phyloP scores from a whole-genome alignment of 2,329 filamentous ascomycete genomes.

The Fusarium scirpi region DNA sequence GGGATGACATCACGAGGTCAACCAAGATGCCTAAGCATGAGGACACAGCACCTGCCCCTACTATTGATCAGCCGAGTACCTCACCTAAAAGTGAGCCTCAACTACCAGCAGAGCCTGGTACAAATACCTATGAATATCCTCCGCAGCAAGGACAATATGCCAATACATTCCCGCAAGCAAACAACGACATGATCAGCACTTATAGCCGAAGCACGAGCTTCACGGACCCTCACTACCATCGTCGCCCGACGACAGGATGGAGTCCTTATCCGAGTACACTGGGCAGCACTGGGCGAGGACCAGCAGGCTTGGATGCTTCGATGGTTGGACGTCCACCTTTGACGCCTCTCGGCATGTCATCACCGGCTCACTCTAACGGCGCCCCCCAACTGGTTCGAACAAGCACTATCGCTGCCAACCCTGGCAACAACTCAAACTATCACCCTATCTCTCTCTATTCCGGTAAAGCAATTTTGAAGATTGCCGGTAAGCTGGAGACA shows the following conservation, averaged over 20 bases:
- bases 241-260: conserved; percentile 55
- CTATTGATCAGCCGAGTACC: conserved; percentile 55
- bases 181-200: conserved; percentile 66
- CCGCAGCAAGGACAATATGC: conserved; percentile 57
- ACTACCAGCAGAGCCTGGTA: conserved; percentile 54
- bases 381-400: conserved; percentile 67
- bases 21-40: conserved; percentile 54
- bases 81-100: conserved; percentile 58
- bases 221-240: conserved; percentile 61
- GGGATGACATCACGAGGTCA: conserved; percentile 56
- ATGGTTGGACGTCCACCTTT: conserved; percentile 60
- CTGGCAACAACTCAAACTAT: conserved; percentile 63
- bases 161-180: conserved; percentile 56
- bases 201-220: conserved; percentile 65
- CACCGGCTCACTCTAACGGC: conserved; percentile 49
- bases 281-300: conserved; percentile 57
- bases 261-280: conserved; percentile 58
- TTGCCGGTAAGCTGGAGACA: conserved; percentile 83
- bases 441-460: conserved; percentile 86
- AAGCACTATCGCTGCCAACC: conserved; percentile 62
- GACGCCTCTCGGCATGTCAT: conserved; percentile 62
- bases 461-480: conserved; percentile 85
- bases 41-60: conserved; percentile 52
- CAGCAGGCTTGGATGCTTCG: conserved; percentile 57
- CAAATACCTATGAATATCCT: conserved; percentile 62